Evolutionary conservation across 169 alveolate species (phyloP).

Genomic region (Plasmodium fragile): DNA sequence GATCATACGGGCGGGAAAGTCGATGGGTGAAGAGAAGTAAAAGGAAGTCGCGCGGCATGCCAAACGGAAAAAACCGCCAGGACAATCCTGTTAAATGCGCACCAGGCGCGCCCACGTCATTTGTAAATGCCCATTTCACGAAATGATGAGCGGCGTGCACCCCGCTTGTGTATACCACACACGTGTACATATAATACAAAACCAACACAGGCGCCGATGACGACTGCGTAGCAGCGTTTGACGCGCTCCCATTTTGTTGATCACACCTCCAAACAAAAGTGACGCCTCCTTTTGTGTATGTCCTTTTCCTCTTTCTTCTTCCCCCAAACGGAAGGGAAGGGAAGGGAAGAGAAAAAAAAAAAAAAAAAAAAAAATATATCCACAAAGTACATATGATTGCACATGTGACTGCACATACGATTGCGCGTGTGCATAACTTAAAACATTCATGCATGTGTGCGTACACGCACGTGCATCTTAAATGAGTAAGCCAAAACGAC

Average conservation of each 20-base stretch:
- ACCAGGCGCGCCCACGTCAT: neutral
- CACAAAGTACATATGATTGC: neutral
- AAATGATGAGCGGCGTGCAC: neutral
- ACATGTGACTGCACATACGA: neutral
- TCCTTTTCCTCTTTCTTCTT: neutral
- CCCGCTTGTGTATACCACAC: neutral
- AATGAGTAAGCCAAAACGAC: neutral
- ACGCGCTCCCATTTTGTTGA: neutral
- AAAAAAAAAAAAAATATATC: too few relatives aligned
- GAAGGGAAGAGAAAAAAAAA: too few relatives aligned
- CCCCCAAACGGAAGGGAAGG: neutral
- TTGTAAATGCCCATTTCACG: neutral
- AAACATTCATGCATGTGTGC: neutral
- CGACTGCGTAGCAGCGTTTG: neutral
- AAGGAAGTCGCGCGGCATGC: neutral
- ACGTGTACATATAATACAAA: neutral
- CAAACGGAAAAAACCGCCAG: too few relatives aligned
- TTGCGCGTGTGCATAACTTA: neutral
- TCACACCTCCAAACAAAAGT: neutral
- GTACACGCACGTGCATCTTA: neutral
- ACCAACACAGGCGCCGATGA: neutral
- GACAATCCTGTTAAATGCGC: neutral
- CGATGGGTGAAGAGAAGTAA: constrained; percentile 86
- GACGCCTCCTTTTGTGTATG: neutral
- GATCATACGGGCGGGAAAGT: constrained; percentile 97